Evolutionary conservation across 306 rosid genomes (phyloP).

Genomic region (Prunus salicina): DNA sequence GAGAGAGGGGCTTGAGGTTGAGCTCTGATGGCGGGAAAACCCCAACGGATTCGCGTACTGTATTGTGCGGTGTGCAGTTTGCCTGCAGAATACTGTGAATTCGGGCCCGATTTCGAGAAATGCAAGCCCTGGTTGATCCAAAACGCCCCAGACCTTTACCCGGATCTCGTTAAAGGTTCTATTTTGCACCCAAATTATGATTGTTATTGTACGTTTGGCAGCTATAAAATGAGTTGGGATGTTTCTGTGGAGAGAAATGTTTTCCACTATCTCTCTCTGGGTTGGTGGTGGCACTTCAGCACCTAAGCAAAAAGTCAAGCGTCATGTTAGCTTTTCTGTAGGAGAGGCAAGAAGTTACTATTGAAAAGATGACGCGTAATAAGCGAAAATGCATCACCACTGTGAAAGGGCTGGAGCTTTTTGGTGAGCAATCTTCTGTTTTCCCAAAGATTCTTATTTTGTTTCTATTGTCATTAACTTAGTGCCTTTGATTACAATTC

Average conservation of each 20-base stretch:
- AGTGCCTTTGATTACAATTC: conserved; percentile 19
- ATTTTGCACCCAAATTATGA: no score
- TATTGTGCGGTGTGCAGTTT: no score
- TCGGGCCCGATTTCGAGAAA: no score
- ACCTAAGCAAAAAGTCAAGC: conserved; percentile 68
- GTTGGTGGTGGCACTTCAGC: conserved; percentile 38
- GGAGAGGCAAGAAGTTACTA: conserved; percentile 90
- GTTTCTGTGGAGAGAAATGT: background rate
- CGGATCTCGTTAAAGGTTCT: no score
- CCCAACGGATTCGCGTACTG: no score
- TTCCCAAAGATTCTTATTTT: background rate
- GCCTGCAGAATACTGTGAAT: no score
- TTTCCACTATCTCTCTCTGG: background rate
- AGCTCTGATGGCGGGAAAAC: no score
- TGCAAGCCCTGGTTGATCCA: no score
- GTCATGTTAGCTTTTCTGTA: conserved; percentile 44
- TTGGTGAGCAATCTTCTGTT: conserved; percentile 56
- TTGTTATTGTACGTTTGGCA: no score
- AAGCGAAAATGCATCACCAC: conserved; percentile 92
- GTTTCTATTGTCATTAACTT: conserved; percentile 6
- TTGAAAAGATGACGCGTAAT: conserved; percentile 90
- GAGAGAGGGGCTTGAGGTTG: no score
- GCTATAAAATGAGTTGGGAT: background rate
- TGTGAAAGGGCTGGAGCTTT: conserved; percentile 93
- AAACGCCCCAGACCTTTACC: no score